Evolutionary conservation across 78 protist species (phyloP), one percentile per base, ranked within the genome.

Genomic region (Dictyostelium intermedium): DNA sequence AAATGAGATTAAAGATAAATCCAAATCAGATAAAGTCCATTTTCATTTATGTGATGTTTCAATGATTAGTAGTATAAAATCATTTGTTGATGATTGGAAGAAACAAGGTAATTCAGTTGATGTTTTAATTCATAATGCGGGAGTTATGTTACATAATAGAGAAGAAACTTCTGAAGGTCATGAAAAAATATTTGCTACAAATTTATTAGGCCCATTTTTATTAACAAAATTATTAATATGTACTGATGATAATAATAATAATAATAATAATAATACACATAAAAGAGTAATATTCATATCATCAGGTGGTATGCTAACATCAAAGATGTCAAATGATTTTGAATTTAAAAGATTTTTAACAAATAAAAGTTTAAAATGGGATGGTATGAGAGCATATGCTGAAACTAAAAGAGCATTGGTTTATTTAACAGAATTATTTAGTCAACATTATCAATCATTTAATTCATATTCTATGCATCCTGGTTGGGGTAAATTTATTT

Each of bases 391-490:
- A 8, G 74, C 93, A 34, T 89, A 89, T 37, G 85, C 93, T 5
- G 86, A 89, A 66, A 89, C 93, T 5, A 89, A 89, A 39, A 53
- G 93, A 45, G 86, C 79, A 34, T 2, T 69, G 35, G 35, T 89
- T 16, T 80, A 89, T 66, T 41, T 89, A 9, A 47, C 87, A 11
- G 93, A 89, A 20, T 11, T 80, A 25, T 89, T 89, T 80, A 23
- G 56, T 23, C 74, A 89, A 63, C 60, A 45, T 0, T 80, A 80
- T 80, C 23, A 39, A 37, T 39, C 60, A 41, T 45, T 66, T 18
- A 80, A 78, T 80, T 89, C 72, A 47, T 89, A 66, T 37, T 80
- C 93, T 5, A 89, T 80, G 85, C 93, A 89, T 69, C 93, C 93
- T 3, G 85, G 92, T 34, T 89, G 93, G 93, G 41, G 41, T 70